phyloP scores from a whole-genome alignment of 208 protist species.

The Acanthamoeba castellanii region DNA sequence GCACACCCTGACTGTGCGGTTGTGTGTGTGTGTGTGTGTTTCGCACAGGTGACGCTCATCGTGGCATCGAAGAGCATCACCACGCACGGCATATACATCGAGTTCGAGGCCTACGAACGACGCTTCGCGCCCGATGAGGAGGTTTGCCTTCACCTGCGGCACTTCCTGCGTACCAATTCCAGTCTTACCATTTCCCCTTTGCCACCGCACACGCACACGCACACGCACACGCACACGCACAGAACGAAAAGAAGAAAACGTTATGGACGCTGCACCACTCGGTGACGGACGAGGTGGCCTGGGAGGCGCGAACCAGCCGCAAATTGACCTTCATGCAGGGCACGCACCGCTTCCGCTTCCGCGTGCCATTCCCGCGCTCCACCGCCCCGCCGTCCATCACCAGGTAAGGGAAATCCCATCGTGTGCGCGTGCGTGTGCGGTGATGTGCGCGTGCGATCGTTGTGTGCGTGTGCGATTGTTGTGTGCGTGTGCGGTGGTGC shows the following conservation, averaged over 20 bases:
- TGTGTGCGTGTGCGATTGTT: too few relatives aligned
- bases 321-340: background rate
- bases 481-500: too few relatives aligned
- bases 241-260: background rate
- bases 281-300: background rate
- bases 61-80: background rate
- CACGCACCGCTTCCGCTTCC: background rate
- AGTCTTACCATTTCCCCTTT: too few relatives aligned
- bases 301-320: background rate
- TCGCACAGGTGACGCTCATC: background rate
- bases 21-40: too few relatives aligned
- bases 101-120: background rate
- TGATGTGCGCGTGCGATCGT: too few relatives aligned
- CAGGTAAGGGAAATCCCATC: background rate
- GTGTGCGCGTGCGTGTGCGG: too few relatives aligned
- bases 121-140: background rate
- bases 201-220: too few relatives aligned
- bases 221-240: background rate
- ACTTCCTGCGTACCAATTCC: background rate
- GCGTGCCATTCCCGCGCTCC: background rate
- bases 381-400: background rate
- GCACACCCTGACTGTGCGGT: too few relatives aligned
- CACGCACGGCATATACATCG: background rate
- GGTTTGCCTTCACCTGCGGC: background rate
- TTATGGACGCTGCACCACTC: background rate